Base-by-base conservation (phyloP, 495 filamentous ascomycete genomes). In the Xylaria castorea region DNA sequence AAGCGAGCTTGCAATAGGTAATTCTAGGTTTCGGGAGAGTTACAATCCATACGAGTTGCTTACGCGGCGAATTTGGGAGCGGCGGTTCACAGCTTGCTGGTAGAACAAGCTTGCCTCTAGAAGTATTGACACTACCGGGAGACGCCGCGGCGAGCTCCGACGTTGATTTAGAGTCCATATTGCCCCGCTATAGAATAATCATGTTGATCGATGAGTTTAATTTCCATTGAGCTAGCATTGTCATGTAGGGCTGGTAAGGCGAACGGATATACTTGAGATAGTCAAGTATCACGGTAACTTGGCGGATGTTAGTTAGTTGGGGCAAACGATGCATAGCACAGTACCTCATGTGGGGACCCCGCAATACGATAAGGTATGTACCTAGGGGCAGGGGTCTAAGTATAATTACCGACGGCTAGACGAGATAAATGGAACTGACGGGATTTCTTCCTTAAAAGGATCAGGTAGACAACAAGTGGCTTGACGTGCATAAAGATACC, bases 1-100 rank as follows among this genome's bases (percentile, higher is more conserved):
- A 42, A 78, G 77, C 68, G 66, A 36, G 22, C 44, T 36, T 46
- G 48, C 61, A 40, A 36, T 34, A 22, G 25, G 32, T 32, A 27
- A 38, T 34, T 58, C 7, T 36, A 27, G 42, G 57, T 1, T n/a
- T n/a, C 27, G 42, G 51, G 62, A 60, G 51, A 8, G 86, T 79
- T 85, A 94, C 93, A 78, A 96, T 87, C 93, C 93, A 97, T 80
- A 94, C 92, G 42, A 92, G 85, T 76, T 91, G 92, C 76, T 91
- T 92, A 5, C 88, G 84, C 7, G 92, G 91, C 67, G 91, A 91
- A 64, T 89, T 87, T 16, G 91, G 88, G n/a, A 89, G 85, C 2
- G 93, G 93, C 16, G 93, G 93, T 71, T 94, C 92, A 74, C 92
- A 94, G 74, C 92, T 95, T 36, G 90, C 83, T 1, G 93, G 93